Conservation (phyloP, 768 basidiomycete species). For the Mycena floridula region DNA sequence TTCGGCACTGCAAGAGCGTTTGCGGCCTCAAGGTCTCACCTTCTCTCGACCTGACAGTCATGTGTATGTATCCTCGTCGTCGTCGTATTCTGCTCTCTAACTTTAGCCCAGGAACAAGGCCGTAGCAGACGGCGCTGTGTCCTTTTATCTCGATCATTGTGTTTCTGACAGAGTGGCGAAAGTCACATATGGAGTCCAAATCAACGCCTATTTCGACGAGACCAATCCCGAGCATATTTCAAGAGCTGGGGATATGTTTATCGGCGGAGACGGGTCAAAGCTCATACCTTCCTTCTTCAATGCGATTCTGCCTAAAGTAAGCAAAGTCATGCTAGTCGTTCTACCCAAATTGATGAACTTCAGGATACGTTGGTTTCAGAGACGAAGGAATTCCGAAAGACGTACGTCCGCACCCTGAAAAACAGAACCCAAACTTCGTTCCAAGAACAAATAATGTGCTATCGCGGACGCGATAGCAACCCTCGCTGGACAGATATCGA, state of each 20-base stretch:
- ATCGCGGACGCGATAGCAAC: conserved; percentile 12
- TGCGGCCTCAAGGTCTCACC: conserved; percentile 26
- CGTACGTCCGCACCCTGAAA: conserved; percentile 18
- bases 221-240: conserved; percentile 19
- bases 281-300: conserved; percentile 9
- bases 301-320: background rate
- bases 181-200: conserved; percentile 27
- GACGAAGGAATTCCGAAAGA: conserved; percentile 24
- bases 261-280: conserved; percentile 31
- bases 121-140: conserved; percentile 35
- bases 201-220: conserved; percentile 15
- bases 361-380: conserved; percentile 28
- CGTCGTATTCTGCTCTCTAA: background rate
- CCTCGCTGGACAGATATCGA: conserved; percentile 22
- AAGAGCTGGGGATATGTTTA: conserved; percentile 13
- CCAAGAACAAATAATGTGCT: conserved; percentile 16
- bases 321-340: background rate
- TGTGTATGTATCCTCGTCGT: conserved; percentile 27
- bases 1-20: conserved; percentile 27
- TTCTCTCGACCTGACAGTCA: conserved; percentile 39
- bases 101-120: conserved; percentile 29
- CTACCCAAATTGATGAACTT: too few species aligned
- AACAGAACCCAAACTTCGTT: too few species aligned
- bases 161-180: conserved; percentile 30
- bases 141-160: conserved; percentile 30